Conservation (phyloP, 2,329 filamentous ascomycete genomes). For the Pseudogymnoascus verrucosus region DNA sequence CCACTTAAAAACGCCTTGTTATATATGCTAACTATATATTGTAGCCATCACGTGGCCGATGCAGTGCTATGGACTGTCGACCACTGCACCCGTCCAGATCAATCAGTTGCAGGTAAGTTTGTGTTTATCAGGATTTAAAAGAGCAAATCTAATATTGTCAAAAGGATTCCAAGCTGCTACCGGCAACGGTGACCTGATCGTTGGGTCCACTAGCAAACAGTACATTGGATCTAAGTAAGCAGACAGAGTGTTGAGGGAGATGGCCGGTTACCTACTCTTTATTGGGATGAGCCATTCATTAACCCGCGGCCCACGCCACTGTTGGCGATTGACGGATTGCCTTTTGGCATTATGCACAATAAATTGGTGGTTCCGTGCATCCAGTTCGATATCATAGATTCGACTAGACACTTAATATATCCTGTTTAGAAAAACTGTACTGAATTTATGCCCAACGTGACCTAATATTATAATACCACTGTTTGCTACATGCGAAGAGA, state of each 20-base stretch:
- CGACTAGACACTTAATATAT: not conserved
- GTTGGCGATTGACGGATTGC: not conserved
- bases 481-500: not conserved
- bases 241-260: not conserved
- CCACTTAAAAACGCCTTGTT: not conserved
- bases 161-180: not conserved
- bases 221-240: not conserved
- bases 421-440: not conserved
- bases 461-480: not conserved
- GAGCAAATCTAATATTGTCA: not conserved
- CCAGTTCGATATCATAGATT: not conserved
- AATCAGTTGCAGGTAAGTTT: not conserved
- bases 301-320: not conserved
- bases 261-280: not conserved
- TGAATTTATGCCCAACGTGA: not conserved
- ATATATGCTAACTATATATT: not conserved
- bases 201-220: not conserved
- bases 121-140: not conserved
- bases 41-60: not conserved
- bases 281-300: not conserved
- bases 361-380: not conserved
- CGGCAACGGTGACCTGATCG: not conserved
- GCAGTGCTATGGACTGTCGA: not conserved
- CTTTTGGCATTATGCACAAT: not conserved
- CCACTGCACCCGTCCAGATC: not conserved